Evolutionary conservation across 257 asterid genomes (phyloP).

Genomic region (Penstemon eatonii): DNA sequence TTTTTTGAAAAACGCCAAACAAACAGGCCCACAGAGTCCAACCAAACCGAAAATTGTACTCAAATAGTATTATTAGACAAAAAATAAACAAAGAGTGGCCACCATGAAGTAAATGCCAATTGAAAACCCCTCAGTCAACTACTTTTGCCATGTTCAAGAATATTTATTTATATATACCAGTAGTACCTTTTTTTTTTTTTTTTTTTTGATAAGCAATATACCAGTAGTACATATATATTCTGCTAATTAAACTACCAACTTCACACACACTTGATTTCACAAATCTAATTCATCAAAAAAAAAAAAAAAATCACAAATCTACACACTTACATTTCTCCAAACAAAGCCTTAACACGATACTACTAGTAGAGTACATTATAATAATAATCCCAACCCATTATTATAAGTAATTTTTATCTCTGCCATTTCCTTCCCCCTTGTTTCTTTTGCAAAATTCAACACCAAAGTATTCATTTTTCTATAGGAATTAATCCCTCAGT

Average conservation of each 20-base stretch:
- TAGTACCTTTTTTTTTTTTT: not conserved
- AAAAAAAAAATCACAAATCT: not conserved
- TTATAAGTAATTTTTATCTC: constrained; percentile 20
- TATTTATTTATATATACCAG: not conserved
- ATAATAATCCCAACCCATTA: constrained; percentile 21
- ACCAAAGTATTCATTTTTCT: constrained; percentile 29
- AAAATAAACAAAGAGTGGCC: not conserved
- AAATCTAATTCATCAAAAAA: constrained; percentile 9
- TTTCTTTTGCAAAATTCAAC: constrained; percentile 27
- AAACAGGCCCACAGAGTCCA: not conserved
- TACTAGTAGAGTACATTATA: constrained; percentile 13
- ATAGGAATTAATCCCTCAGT: constrained; percentile 34
- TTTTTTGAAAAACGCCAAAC: too few relatives aligned
- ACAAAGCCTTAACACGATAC: constrained; percentile 19
- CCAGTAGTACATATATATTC: too few relatives aligned
- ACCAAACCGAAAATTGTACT: not conserved
- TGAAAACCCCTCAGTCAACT: not conserved
- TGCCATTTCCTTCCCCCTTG: constrained; percentile 29
- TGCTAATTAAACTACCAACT: not conserved
- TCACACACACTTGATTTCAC: constrained; percentile 23
- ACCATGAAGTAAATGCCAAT: constrained; percentile 11
- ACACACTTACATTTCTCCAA: constrained; percentile 24
- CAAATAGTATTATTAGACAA: not conserved
- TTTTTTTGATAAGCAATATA: not conserved
- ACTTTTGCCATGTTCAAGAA: constrained; percentile 7